Evolutionary conservation across 2,329 filamentous ascomycete genomes (phyloP).

Genomic region (Exophiala xenobiotica): DNA sequence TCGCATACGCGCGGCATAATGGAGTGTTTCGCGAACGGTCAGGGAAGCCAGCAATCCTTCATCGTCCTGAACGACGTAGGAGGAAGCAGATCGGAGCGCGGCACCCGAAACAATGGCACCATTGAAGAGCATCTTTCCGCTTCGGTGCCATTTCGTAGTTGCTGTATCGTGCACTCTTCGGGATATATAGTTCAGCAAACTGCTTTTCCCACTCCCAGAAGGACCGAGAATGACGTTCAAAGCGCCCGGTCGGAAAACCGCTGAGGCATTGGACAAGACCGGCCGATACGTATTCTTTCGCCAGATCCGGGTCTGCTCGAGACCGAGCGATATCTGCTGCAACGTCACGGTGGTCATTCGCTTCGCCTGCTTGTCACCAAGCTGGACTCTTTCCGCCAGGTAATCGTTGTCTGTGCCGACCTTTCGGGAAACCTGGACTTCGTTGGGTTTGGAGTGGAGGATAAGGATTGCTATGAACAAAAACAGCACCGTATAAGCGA

Average conservation of each 20-base stretch:
- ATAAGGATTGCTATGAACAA: neutral
- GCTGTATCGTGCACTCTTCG: constrained; percentile 48
- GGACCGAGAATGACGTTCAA: constrained; percentile 86
- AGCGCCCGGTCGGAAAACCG: constrained; percentile 64
- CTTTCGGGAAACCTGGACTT: neutral
- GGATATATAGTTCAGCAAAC: constrained; percentile 77
- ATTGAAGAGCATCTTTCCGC: constrained; percentile 65
- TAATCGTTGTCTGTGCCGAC: neutral
- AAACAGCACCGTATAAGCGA: constrained; percentile 52
- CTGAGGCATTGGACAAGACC: constrained; percentile 39
- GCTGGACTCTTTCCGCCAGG: neutral
- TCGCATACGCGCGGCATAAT: constrained; percentile 69
- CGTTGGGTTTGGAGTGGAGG: neutral
- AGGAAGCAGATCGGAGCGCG: constrained; percentile 39
- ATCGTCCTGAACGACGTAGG: constrained; percentile 70
- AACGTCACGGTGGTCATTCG: constrained; percentile 74
- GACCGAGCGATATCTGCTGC: constrained; percentile 63
- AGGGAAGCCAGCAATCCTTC: constrained; percentile 65
- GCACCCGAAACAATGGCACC: constrained; percentile 53
- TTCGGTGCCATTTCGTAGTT: constrained; percentile 50
- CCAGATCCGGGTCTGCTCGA: constrained; percentile 51
- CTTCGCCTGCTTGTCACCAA: constrained; percentile 60
- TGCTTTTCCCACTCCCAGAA: constrained; percentile 97
- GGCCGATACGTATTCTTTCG: neutral
- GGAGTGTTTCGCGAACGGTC: constrained; percentile 72